phyloP scores from a whole-genome alignment of 2,329 filamentous ascomycete species.

The Magnaporthales sp. region DNA sequence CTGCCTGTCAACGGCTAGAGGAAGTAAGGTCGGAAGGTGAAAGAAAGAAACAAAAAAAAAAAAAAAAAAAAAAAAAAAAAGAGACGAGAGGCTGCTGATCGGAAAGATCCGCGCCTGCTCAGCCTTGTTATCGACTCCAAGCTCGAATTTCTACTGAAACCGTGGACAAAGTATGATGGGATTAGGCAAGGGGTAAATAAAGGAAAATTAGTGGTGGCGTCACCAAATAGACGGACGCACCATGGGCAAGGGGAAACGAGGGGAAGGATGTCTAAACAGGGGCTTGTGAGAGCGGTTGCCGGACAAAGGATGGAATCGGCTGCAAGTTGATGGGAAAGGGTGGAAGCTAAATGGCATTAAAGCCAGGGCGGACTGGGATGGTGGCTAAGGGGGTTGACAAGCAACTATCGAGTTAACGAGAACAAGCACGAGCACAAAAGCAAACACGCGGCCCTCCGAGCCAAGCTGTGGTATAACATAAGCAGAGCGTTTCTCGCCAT shows the following conservation, averaged over 20 bases:
- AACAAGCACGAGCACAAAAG: not conserved
- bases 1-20: not conserved
- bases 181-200: not conserved
- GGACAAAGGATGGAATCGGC: not conserved
- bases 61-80: not conserved
- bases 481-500: not conserved
- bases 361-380: not conserved
- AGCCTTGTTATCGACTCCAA: not conserved
- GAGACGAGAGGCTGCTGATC: not conserved
- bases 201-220: not conserved
- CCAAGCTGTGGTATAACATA: not conserved
- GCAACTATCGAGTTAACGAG: too few relatives aligned
- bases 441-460: not conserved
- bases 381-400: not conserved
- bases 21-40: not conserved
- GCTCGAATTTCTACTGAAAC: not conserved
- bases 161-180: not conserved
- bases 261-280: not conserved
- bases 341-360: not conserved
- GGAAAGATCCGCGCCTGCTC: not conserved
- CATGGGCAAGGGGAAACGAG: not conserved
- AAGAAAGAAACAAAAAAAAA: constrained; percentile 3
- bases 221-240: not conserved
- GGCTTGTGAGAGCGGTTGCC: not conserved
- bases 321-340: not conserved